Evolutionary conservation across 768 basidiomycete species (phyloP), one percentile per base, ranked within the genome.

Genomic region (Albatrellus ellisii): DNA sequence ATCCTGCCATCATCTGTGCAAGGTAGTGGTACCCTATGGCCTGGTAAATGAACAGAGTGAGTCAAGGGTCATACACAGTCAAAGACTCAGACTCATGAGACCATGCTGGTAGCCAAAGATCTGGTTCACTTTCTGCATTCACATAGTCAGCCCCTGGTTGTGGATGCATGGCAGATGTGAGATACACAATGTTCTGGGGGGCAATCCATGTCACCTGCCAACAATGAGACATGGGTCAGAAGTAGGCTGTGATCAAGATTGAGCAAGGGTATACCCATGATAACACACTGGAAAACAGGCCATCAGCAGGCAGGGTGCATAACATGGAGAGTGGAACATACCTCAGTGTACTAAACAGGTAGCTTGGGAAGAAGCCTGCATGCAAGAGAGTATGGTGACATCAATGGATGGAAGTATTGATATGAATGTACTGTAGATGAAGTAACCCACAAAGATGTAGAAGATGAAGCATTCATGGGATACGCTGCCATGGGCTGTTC

Each of bases 401-500:
- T n/a, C n/a, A n/a, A 31, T 3, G 11, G 4, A 15, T 12, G 12
- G 4, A 31, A 31, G 4, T 14, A 31, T 3, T 12, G 29, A 4
- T 12, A 49, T 86, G 20, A 2, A 20, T 20, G 3, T 36, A 36
- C 35, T 12, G 35, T 36, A 36, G 35, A 4, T 20, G 5, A 12
- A 12, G 18, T 36, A 36, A 20, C 14, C 20, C 3, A 21, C 3
- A 54, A 80, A 79, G 4, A 67, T 71, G 50, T 69, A 75, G 45
- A 73, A 46, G 67, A 88, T 87, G 67, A 86, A 89, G 6, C 73
- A 67, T 55, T 82, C 79, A 46, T 85, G 73, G 46, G 70, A 73
- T 33, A 87, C 60, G 26, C 79, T 79, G n/a, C 3, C 35, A 2
- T 71, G 67, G 22, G 56, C 65, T 9, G 79, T 77, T 8, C 69